phyloP scores from a whole-genome alignment of 352 stramenopile species.

The Blastocystis sp. region DNA sequence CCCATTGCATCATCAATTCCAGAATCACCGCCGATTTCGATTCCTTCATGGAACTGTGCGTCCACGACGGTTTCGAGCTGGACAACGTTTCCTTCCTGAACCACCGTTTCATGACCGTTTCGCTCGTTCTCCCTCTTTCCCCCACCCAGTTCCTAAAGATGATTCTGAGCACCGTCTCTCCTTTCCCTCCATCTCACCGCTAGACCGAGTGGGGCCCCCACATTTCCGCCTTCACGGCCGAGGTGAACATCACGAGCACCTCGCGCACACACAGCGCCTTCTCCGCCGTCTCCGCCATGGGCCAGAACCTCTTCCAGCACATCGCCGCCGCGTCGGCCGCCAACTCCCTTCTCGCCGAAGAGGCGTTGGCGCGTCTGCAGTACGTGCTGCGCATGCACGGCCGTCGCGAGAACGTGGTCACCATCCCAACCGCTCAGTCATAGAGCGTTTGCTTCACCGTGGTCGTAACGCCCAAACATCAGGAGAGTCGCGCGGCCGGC shows the following conservation, averaged over 20 bases:
- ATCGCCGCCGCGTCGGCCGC: neutral
- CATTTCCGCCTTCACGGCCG: neutral
- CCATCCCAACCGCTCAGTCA: neutral
- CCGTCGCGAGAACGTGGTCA: neutral
- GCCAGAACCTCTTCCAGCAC: neutral
- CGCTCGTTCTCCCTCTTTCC: constrained; percentile 7
- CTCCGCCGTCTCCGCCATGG: neutral
- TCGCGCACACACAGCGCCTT: neutral
- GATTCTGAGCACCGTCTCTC: neutral
- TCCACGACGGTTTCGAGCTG: constrained; percentile 33
- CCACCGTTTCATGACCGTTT: neutral
- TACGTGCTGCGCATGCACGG: neutral
- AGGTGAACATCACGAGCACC: constrained; percentile 8
- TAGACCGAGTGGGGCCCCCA: constrained; percentile 1
- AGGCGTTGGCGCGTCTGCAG: neutral
- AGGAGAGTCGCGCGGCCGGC: neutral
- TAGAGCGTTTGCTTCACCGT: neutral
- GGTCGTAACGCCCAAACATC: neutral
- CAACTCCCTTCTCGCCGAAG: neutral
- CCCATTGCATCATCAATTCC: neutral
- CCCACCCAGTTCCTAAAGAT: constrained; percentile 21
- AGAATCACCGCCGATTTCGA: constrained; percentile 25
- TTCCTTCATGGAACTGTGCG: neutral
- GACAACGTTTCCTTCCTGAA: constrained; percentile 1
- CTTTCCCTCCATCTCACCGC: neutral